These are phyloP conservation scores for Rhizophlyctis rosea DNA, from an alignment of 192 early-diverging fungal genomes.

Conservation along the genomic window DNA sequence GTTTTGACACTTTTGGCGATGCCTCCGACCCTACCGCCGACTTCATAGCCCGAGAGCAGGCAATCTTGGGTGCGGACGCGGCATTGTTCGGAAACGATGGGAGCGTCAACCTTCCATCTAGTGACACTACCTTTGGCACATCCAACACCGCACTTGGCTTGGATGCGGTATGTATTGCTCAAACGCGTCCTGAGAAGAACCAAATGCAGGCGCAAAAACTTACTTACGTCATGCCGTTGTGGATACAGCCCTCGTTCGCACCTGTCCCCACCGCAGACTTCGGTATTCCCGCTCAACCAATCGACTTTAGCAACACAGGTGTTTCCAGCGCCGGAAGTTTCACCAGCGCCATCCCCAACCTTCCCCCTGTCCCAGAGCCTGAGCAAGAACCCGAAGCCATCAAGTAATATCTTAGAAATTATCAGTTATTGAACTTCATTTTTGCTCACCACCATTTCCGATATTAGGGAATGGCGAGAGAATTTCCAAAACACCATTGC, in stretches of 20 bases:
- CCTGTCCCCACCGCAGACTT: too few relatives aligned
- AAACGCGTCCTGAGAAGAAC: too few relatives aligned
- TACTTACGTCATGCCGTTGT: too few relatives aligned
- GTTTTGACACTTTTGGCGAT: constrained; percentile 6
- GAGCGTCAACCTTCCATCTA: neutral
- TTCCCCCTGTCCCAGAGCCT: constrained; percentile 4
- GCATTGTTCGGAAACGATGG: constrained; percentile 46
- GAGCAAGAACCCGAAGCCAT: constrained; percentile 29
- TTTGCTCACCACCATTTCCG: neutral
- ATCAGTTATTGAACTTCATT: neutral
- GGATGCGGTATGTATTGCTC: too few relatives aligned
- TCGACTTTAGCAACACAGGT: constrained; percentile 15
- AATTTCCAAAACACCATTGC: constrained; percentile 38
- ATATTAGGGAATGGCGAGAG: constrained; percentile 44
- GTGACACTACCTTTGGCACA: constrained; percentile 6
- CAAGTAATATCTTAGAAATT: too few relatives aligned
- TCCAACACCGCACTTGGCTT: constrained; percentile 18
- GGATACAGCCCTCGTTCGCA: too few relatives aligned
- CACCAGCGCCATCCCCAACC: neutral
- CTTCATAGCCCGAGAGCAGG: constrained; percentile 53
- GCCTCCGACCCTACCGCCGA: constrained; percentile 43
- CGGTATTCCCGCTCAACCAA: constrained; percentile 3
- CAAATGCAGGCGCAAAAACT: too few relatives aligned
- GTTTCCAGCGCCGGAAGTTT: constrained; percentile 10
- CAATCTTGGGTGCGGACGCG: constrained; percentile 50